These are phyloP conservation scores for Globisporangium okanoganense DNA, from an alignment of 352 stramenopile genomes.

Conservation along the genomic window DNA sequence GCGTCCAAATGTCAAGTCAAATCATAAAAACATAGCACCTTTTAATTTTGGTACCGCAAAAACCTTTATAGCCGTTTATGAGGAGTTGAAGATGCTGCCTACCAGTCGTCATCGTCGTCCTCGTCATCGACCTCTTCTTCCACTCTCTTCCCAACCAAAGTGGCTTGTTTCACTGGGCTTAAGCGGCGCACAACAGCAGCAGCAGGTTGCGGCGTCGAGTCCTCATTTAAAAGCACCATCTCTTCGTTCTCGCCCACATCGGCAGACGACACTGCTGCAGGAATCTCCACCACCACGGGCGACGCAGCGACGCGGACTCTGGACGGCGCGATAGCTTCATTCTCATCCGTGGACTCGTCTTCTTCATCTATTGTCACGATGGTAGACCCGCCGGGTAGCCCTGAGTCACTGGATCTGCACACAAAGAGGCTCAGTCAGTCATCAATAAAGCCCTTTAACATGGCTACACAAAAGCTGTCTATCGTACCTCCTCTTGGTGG, in stretches of 20 bases:
- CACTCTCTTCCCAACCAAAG: not conserved
- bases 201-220: constrained; percentile 5
- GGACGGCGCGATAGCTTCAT: not conserved
- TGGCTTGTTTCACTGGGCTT: not conserved
- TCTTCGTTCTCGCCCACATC: constrained; percentile 17
- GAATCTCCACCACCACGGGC: constrained; percentile 15
- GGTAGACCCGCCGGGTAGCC: not conserved
- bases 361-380: not conserved
- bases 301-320: constrained; percentile 12
- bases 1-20: not conserved
- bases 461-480: not conserved
- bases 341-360: not conserved
- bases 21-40: too few species aligned
- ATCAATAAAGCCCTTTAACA: too few species aligned
- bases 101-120: constrained; percentile 17
- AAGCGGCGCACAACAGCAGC: not conserved
- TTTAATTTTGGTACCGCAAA: too few species aligned
- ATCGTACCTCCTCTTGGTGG: constrained; percentile 11
- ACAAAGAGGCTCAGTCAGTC: not conserved
- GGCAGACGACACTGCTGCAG: not conserved
- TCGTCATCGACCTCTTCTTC: constrained; percentile 13
- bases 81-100: not conserved
- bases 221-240: not conserved
- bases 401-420: constrained; percentile 3
- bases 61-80: not conserved